phyloP scores from a whole-genome alignment of 2,329 filamentous ascomycete genomes.

The Penicillium sp. region DNA sequence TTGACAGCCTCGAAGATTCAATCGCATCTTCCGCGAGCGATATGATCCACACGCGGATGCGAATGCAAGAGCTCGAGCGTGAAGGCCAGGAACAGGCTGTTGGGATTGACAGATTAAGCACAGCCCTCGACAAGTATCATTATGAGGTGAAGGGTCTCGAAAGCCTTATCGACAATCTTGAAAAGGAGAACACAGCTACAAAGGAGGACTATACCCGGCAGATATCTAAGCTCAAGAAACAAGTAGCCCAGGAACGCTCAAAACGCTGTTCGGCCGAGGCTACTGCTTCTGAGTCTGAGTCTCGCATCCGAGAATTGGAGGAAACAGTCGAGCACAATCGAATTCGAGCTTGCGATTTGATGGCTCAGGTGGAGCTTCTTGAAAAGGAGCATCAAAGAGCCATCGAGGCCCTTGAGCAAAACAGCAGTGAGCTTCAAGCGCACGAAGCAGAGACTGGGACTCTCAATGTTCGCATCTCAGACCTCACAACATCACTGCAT shows the following conservation, averaged over 20 bases:
- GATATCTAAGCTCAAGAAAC: slow-evolving; percentile 34
- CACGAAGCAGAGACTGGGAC: slow-evolving; percentile 37
- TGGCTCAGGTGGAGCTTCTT: slow-evolving; percentile 34
- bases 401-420: slow-evolving; percentile 24
- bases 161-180: slow-evolving; percentile 40
- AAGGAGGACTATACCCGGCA: slow-evolving; percentile 29
- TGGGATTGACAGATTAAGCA: slow-evolving; percentile 43
- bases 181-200: slow-evolving; percentile 36
- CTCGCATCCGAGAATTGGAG: slow-evolving; percentile 39
- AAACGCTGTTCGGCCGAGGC: slow-evolving; percentile 36
- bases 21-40: slow-evolving; percentile 45
- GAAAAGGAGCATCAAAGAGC: slow-evolving; percentile 30
- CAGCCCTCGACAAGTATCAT: slow-evolving; percentile 45
- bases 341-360: slow-evolving; percentile 34
- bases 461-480: slow-evolving; percentile 43
- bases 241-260: slow-evolving; percentile 33
- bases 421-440: slow-evolving; percentile 19
- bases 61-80: slow-evolving; percentile 42
- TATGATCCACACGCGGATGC: slow-evolving; percentile 45
- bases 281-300: slow-evolving; percentile 33
- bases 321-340: slow-evolving; percentile 35
- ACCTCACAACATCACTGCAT: slow-evolving; percentile 41
- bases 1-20: slow-evolving; percentile 38
- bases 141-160: slow-evolving; percentile 45
- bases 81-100: slow-evolving; percentile 41